Base-by-base conservation (phyloP, 2,329 filamentous ascomycete species). In the Stagonosporopsis vannaccii region DNA sequence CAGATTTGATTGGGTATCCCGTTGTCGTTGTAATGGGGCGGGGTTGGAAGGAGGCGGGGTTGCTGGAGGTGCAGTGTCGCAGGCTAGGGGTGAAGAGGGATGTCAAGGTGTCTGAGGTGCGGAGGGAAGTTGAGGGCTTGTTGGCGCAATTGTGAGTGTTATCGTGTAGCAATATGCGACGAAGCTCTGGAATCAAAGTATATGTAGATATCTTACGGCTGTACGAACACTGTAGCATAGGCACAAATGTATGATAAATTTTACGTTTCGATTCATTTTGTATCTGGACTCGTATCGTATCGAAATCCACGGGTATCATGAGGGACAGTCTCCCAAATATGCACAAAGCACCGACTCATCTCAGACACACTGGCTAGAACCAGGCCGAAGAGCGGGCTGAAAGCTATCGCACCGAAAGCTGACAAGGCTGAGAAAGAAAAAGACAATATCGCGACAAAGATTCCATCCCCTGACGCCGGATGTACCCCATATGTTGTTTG, bases 1-100 rank as follows among this genome's bases (percentile, higher is more conserved):
- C 94, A 1, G 93, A 98, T 74, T 73, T 95, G 55, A 86, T 94
- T 51, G 95, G 95, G 3, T 97, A 96, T 73, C 94, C 94, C 0
- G 81, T 98, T 12, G 82, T 94, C 8, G 81, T 97, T 12, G 82
- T 97, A 2, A 75, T 98, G 28, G 94, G 94, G 6, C 60, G 63
- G 17, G 58, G 57, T 7, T 77, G 75, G 75, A 69, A 65, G 59
- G 65, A 71, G 33, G 66, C 37, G 43, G 56, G 58, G 53, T 75
- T 81, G 15, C 84, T 90, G 33, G 92, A 96, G 73, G 85, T 97
- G 26, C 91, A 96, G 70, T 94, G 91, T 76, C 84, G 91, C 56
- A 82, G 84, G 52, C 78, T 94, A 23, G 82, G 80, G 6, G 67
- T 90, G 15, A 88, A 84, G 62, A 81, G 88, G 60, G 78, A 85